These are phyloP conservation scores for Zanthoxylum bungeanum DNA, from an alignment of 345 rosid species.

Conservation along the genomic window DNA sequence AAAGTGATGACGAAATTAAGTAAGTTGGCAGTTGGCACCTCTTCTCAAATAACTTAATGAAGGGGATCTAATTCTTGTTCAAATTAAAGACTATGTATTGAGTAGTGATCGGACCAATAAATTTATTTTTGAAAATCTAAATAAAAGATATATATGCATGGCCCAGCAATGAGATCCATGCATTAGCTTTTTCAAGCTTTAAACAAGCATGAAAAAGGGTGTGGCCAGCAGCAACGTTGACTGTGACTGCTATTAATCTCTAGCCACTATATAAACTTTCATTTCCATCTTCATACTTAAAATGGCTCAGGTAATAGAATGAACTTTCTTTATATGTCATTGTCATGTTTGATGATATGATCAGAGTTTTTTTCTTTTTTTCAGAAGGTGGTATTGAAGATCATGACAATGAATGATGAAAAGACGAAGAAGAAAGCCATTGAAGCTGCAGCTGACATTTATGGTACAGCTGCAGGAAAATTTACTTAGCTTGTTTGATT, in stretches of 20 bases:
- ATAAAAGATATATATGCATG: not conserved
- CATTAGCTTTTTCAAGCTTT: not conserved
- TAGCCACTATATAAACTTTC: not conserved
- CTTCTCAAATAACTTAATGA: no score
- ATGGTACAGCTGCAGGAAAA: no score
- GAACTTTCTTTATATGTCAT: not conserved
- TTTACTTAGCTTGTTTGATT: no score
- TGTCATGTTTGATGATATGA: not conserved
- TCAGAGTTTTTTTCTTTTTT: not conserved
- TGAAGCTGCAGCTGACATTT: constrained; percentile 34
- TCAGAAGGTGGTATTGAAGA: constrained; percentile 34
- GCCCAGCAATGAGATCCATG: constrained; percentile 8
- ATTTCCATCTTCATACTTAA: not conserved
- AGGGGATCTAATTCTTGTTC: not conserved
- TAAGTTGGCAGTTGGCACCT: no score
- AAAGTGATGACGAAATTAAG: no score
- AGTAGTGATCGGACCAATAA: not conserved
- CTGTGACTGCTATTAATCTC: not conserved
- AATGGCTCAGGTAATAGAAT: not conserved
- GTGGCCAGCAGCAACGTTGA: not conserved
- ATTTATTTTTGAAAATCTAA: not conserved
- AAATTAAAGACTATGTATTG: not conserved
- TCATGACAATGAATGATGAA: constrained; percentile 26
- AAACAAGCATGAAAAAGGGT: not conserved
- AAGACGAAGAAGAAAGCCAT: constrained; percentile 49